These are phyloP conservation scores for Trapa incisa DNA, from an alignment of 345 rosid genomes.

Conservation along the genomic window DNA sequence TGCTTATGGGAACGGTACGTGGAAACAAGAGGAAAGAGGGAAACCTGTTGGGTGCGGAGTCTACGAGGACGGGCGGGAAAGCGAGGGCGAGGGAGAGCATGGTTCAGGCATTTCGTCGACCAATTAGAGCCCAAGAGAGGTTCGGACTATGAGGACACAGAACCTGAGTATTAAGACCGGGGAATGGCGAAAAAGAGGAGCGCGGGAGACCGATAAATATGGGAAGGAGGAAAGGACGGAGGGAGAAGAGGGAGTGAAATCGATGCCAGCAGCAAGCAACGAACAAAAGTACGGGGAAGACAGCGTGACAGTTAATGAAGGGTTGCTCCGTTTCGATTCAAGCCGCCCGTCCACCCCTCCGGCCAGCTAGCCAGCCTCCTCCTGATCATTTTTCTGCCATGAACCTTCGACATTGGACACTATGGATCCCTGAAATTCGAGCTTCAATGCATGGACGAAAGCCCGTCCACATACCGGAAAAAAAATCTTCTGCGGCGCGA, in stretches of 20 bases:
- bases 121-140: constrained; percentile 11
- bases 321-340: neutral
- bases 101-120: constrained; percentile 88
- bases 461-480: no score
- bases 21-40: constrained; percentile 7
- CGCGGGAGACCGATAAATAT: neutral
- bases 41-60: constrained; percentile 12
- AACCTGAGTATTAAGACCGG: neutral
- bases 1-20: constrained; percentile 2
- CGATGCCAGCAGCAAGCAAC: constrained; percentile 23
- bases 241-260: constrained; percentile 6
- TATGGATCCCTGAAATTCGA: no score
- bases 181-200: neutral
- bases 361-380: no score
- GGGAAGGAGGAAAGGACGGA: neutral
- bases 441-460: no score
- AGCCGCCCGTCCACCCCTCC: neutral
- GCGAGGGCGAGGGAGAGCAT: constrained; percentile 47
- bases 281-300: constrained; percentile 32
- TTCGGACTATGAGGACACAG: neutral
- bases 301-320: constrained; percentile 14
- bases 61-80: constrained; percentile 15
- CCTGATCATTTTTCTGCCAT: no score
- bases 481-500: no score
- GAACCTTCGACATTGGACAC: no score